Percentiles rank a stretch among this genome's conserved stretches.
These are phyloP conservation scores for Aspergillus carbonarius DNA, from an alignment of 2,329 filamentous ascomycete species.

Conservation along the genomic window DNA sequence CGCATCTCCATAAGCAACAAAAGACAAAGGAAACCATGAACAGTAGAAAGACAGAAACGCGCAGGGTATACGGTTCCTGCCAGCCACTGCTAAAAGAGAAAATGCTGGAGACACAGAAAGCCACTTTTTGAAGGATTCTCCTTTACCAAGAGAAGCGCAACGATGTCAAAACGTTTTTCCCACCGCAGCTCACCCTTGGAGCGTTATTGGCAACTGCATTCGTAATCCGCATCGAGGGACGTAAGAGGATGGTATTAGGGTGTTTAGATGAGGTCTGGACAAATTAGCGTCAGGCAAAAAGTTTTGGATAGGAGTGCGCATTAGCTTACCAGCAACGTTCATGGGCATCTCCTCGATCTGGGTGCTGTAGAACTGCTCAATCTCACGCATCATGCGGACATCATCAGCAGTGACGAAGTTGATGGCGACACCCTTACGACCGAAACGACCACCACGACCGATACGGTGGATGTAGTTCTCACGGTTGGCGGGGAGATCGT, in stretches of 20 bases:
- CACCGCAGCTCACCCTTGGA: constrained; percentile 29
- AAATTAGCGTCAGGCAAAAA: constrained; percentile 10
- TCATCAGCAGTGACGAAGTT: constrained; percentile 99
- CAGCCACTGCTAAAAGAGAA: constrained; percentile 28
- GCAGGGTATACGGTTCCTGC: constrained; percentile 13
- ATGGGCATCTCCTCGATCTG: constrained; percentile 99
- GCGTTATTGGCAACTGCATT: constrained; percentile 35
- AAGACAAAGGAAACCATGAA: constrained; percentile 40
- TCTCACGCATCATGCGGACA: constrained; percentile 99
- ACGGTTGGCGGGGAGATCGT: constrained; percentile 96
- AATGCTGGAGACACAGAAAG: constrained; percentile 40
- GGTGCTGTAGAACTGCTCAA: constrained; percentile 99
- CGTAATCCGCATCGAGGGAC: constrained; percentile 37
- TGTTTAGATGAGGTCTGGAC: constrained; percentile 46
- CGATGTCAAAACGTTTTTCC: constrained; percentile 27
- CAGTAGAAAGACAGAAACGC: constrained; percentile 16
- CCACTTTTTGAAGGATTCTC: constrained; percentile 41
- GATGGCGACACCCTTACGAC: constrained; percentile 99
- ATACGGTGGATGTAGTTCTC: constrained; percentile 99
- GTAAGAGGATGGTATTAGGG: constrained; percentile 28
- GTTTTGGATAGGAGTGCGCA: constrained; percentile 9
- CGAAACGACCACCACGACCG: constrained; percentile 98
- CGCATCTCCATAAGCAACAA: constrained; percentile 38
- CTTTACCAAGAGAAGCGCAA: constrained; percentile 30
- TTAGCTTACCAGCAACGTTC: constrained; percentile 65